Evolutionary conservation across 192 early-diverging fungal genomes (phyloP).

Genomic region (Chytriomyces confervae): DNA sequence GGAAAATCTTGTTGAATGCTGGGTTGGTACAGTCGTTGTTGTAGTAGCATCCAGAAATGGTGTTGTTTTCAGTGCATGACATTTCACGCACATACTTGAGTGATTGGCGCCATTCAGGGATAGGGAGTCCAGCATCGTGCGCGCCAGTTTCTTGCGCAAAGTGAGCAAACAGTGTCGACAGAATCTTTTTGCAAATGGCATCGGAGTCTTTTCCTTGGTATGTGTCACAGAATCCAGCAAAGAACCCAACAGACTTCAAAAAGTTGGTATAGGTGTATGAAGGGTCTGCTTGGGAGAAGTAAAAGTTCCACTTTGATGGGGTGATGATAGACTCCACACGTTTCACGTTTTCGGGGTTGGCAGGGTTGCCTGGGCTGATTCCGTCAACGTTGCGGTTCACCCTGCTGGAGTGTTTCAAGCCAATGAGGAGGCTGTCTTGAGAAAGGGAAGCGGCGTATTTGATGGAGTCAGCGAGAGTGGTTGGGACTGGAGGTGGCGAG

Average conservation of each 20-base stretch:
- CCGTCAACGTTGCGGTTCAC: slow-evolving; percentile 4
- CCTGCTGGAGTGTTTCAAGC: background rate
- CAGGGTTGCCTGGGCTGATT: slow-evolving; percentile 7
- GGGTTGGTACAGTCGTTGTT: slow-evolving; percentile 24
- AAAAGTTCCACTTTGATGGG: slow-evolving; percentile 10
- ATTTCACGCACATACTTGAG: background rate
- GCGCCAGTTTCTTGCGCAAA: slow-evolving; percentile 22
- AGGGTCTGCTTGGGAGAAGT: slow-evolving; percentile 14
- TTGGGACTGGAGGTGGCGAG: background rate
- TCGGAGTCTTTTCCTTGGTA: background rate
- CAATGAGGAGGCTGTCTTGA: background rate
- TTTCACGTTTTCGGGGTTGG: slow-evolving; percentile 23
- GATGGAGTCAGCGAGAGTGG: slow-evolving; percentile 10
- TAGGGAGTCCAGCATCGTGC: background rate
- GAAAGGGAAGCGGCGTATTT: slow-evolving; percentile 17
- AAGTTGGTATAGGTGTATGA: slow-evolving; percentile 19
- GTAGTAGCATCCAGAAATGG: slow-evolving; percentile 15
- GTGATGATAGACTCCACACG: slow-evolving; percentile 8
- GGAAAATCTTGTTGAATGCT: slow-evolving; percentile 9
- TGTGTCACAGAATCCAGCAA: background rate
- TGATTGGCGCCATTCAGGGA: slow-evolving; percentile 13
- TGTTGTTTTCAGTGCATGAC: slow-evolving; percentile 7
- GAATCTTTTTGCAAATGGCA: slow-evolving; percentile 9
- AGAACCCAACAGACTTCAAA: slow-evolving; percentile 9
- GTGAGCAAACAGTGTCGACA: slow-evolving; percentile 18